Conservation (phyloP, 306 rosid genomes). For the Malus domestica region ASM211411v1 NC_041804.1:18544501-18545000, state of each 20-base stretch:
- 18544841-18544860: neutral
- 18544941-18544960: neutral
- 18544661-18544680: constrained; percentile 33
- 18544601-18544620: constrained; percentile 58
- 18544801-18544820: constrained; percentile 52
- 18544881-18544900: too few species aligned
- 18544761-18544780: constrained; percentile 30
- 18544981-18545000: constrained; percentile 6
- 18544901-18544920: too few species aligned
- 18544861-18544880: too few species aligned
- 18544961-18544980: neutral
- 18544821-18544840: neutral
- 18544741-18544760: constrained; percentile 43
- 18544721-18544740: constrained; percentile 55
- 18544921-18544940: neutral
- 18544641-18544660: constrained; percentile 49
- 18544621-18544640: constrained; percentile 29
- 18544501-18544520: constrained; percentile 59
- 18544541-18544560: constrained; percentile 36
- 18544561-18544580: constrained; percentile 32
- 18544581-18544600: constrained; percentile 23
- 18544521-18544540: constrained; percentile 47
- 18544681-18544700: constrained; percentile 35
- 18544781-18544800: constrained; percentile 28
- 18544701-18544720: constrained; percentile 43